Percentiles rank a stretch among this genome's conserved stretches.
These are phyloP conservation scores for Sonneratia caseolaris DNA, from an alignment of 345 rosid genomes.

Conservation along the genomic window DNA sequence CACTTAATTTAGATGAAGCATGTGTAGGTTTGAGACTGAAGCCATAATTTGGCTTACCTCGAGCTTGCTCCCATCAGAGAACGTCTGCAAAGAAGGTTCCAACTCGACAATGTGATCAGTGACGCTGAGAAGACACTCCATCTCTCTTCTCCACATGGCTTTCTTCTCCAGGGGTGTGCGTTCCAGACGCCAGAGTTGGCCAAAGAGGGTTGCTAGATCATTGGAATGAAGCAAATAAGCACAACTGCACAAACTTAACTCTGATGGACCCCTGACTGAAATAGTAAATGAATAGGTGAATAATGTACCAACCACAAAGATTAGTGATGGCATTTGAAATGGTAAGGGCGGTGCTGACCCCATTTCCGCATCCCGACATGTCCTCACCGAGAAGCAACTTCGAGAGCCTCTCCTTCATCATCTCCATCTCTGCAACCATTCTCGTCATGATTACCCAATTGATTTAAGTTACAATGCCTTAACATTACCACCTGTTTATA, in stretches of 20 bases:
- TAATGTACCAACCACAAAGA: slow-evolving; percentile 26
- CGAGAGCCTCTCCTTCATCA: slow-evolving; percentile 41
- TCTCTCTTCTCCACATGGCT: slow-evolving; percentile 39
- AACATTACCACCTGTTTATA: background rate
- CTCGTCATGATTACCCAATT: background rate
- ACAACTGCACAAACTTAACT: background rate
- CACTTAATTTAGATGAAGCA: background rate
- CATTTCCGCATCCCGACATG: slow-evolving; percentile 41
- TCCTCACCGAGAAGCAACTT: slow-evolving; percentile 40
- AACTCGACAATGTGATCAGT: slow-evolving; percentile 14
- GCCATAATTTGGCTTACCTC: slow-evolving; percentile 7
- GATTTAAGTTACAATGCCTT: background rate
- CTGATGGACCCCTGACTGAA: background rate
- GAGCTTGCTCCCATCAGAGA: slow-evolving; percentile 14
- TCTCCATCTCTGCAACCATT: slow-evolving; percentile 17
- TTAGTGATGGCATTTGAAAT: slow-evolving; percentile 39
- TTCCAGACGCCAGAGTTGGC: slow-evolving; percentile 39
- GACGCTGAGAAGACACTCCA: slow-evolving; percentile 13
- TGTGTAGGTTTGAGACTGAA: background rate
- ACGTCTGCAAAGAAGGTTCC: slow-evolving; percentile 13
- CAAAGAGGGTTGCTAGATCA: slow-evolving; percentile 28
- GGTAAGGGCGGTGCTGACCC: slow-evolving; percentile 32
- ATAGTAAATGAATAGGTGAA: background rate
- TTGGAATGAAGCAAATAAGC: background rate
- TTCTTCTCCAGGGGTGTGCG: slow-evolving; percentile 30